Conservation (phyloP, 2,329 filamentous ascomycete genomes). For the Emmonsia crescens region DNA sequence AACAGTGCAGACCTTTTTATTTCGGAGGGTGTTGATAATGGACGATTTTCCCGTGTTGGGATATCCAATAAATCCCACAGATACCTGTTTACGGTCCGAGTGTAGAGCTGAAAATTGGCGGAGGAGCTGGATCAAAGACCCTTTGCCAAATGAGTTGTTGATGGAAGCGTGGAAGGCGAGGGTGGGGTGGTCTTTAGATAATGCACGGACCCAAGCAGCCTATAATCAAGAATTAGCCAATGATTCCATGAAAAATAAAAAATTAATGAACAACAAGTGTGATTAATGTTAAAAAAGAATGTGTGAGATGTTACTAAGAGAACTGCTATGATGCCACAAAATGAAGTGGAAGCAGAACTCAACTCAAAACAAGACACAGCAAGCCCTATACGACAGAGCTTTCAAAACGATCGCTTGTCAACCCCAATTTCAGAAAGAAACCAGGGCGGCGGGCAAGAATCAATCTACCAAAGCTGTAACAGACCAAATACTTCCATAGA, state of each 20-base stretch:
- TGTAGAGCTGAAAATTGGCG: conserved; percentile 88
- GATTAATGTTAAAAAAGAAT: conserved; percentile 34
- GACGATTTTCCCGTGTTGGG: conserved; percentile 94
- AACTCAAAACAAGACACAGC: conserved; percentile 94
- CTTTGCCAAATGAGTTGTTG: conserved; percentile 94
- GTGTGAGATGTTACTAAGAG: conserved; percentile 99
- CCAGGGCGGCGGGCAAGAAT: conserved; percentile 59
- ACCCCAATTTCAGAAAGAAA: conserved; percentile 52
- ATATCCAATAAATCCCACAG: conserved; percentile 77
- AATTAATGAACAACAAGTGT: conserved; percentile 22
- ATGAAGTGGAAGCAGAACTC: conserved; percentile 63
- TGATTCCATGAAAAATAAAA: conserved; percentile 9
- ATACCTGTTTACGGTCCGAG: conserved; percentile 85
- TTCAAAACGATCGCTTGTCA: conserved; percentile 84
- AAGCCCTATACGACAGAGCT: conserved; percentile 59
- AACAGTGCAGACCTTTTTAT: conserved; percentile 87
- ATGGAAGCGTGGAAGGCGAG: conserved; percentile 90
- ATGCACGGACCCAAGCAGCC: conserved; percentile 82
- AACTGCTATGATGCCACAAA: conserved; percentile 56
- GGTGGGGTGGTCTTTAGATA: conserved; percentile 87
- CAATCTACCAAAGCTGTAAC: conserved; percentile 99
- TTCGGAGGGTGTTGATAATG: conserved; percentile 90
- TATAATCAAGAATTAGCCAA: conserved; percentile 35
- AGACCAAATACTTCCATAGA: conserved; percentile 66
- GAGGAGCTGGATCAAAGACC: conserved; percentile 80